Conservation (phyloP, 2,329 filamentous ascomycete species). For the Colletotrichum shisoi region DNA sequence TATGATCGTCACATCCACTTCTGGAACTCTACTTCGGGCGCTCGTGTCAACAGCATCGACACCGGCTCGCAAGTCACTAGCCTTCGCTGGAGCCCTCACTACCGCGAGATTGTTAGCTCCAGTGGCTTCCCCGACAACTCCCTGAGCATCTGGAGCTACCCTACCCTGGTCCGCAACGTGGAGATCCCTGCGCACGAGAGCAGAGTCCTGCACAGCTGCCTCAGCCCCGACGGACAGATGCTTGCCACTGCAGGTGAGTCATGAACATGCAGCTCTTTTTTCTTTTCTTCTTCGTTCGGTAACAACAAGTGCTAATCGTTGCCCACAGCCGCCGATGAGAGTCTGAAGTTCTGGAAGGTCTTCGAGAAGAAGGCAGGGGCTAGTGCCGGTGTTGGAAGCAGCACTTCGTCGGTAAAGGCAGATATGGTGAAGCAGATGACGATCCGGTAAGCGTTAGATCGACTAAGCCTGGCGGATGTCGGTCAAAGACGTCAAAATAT, state of each 20-base stretch:
- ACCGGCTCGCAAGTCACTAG: conserved; percentile 97
- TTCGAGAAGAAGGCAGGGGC: conserved; percentile 96
- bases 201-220: conserved; percentile 92
- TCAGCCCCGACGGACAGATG: conserved; percentile 98
- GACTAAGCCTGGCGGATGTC: conserved; percentile 38
- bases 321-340: conserved; percentile 82
- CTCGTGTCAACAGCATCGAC: conserved; percentile 98
- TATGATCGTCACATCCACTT: conserved; percentile 99
- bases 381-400: conserved; percentile 70
- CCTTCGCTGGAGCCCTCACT: conserved; percentile 93
- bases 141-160: conserved; percentile 98
- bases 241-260: conserved; percentile 84
- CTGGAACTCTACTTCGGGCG: conserved; percentile 98
- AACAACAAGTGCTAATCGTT: conserved; percentile 44
- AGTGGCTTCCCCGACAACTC: conserved; percentile 99
- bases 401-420: conserved; percentile 77
- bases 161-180: conserved; percentile 93
- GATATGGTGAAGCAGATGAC: conserved; percentile 96
- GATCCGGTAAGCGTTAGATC: conserved; percentile 68
- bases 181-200: conserved; percentile 98
- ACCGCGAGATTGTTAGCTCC: conserved; percentile 97
- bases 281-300: not conserved
- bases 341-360: conserved; percentile 99
- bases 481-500: conserved; percentile 46
- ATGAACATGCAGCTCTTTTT: not conserved